phyloP scores from a whole-genome alignment of 495 filamentous ascomycete species.

The Annulohypoxylon maeteangense region DNA sequence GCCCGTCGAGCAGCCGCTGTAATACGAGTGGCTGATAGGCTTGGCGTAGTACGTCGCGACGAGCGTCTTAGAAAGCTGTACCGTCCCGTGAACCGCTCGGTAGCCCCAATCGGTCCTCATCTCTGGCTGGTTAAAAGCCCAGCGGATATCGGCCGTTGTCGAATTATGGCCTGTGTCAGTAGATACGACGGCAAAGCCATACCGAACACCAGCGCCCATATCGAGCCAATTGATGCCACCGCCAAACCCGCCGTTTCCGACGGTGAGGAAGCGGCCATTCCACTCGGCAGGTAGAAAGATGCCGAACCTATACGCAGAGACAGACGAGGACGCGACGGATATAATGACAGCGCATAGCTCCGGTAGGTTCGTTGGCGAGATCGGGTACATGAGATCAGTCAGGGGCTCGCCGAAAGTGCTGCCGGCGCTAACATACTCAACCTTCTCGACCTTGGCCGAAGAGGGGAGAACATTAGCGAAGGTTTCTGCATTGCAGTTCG shows the following conservation, averaged over 20 bases:
- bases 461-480: conserved; percentile 44
- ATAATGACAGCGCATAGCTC: conserved; percentile 61
- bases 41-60: conserved; percentile 55
- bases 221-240: conserved; percentile 66
- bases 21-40: conserved; percentile 61
- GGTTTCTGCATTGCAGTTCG: conserved; percentile 36
- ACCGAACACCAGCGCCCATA: conserved; percentile 57
- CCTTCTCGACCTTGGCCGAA: conserved; percentile 47
- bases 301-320: conserved; percentile 59
- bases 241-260: conserved; percentile 63
- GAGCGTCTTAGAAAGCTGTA: conserved; percentile 51
- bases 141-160: conserved; percentile 49
- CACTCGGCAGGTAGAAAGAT: conserved; percentile 63
- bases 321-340: conserved; percentile 55
- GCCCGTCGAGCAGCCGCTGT: conserved; percentile 67
- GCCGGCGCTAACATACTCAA: conserved; percentile 46
- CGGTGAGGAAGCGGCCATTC: conserved; percentile 60
- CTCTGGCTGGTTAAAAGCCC: conserved; percentile 60
- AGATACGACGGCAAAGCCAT: conserved; percentile 64
- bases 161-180: conserved; percentile 68
- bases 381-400: conserved; percentile 56
- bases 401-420: conserved; percentile 51
- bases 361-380: conserved; percentile 57
- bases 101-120: conserved; percentile 57
- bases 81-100: conserved; percentile 62